Evolutionary conservation across 371 early-diverging fungal species (phyloP).

Genomic region (Syncephalastrum sp.): DNA sequence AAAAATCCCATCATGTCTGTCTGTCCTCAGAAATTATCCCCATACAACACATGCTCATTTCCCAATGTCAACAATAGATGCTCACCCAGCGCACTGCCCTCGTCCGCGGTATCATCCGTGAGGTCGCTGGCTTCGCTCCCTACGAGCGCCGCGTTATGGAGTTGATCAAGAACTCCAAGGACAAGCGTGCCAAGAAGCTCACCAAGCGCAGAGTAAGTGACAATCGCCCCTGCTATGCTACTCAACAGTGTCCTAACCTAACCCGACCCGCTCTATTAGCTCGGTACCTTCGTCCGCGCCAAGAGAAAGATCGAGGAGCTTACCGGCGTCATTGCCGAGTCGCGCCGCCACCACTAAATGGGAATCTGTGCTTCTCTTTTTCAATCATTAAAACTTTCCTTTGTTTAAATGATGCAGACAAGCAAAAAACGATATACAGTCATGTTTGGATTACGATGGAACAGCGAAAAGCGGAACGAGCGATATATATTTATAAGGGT

Average conservation of each 20-base stretch:
- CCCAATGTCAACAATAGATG: conserved; percentile 39
- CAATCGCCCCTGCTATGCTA: background rate
- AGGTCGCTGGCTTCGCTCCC: conserved; percentile 97
- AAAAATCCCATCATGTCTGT: background rate
- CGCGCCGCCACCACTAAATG: conserved; percentile 72
- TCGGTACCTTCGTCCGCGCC: conserved; percentile 96
- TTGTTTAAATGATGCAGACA: no score
- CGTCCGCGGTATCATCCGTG: conserved; percentile 93
- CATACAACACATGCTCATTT: no score
- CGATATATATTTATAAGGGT: no score
- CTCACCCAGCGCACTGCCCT: conserved; percentile 86
- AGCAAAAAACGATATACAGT: no score
- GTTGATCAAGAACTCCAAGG: conserved; percentile 99
- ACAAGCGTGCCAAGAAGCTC: conserved; percentile 99
- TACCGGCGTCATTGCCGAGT: conserved; percentile 89
- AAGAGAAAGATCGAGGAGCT: conserved; percentile 99
- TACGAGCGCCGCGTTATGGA: conserved; percentile 99
- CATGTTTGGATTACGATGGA: no score
- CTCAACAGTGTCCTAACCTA: background rate
- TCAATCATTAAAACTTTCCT: no score
- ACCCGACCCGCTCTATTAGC: conserved; percentile 42
- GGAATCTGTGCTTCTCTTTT: no score
- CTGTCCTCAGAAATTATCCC: no score
- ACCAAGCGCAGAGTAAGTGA: conserved; percentile 92
- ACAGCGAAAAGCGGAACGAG: no score